Conservation (phyloP, 164 flowering plant genomes). For the Protea cynaroides region DNA sequence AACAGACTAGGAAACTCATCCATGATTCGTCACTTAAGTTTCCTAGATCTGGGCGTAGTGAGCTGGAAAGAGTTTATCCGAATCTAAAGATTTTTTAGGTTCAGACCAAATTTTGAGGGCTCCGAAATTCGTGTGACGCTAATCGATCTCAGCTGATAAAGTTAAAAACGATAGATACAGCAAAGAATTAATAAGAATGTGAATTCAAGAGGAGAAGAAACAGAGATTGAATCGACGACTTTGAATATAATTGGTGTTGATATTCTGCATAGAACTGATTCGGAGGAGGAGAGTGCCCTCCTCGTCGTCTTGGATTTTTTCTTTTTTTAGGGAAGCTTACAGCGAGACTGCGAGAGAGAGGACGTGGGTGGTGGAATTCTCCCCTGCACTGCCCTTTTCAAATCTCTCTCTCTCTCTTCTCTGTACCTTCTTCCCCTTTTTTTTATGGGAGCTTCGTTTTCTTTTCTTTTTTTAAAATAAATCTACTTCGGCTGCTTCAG, state of each 20-base stretch:
- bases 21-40: constrained; percentile 18
- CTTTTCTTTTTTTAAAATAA: no score
- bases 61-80: not conserved
- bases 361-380: not conserved
- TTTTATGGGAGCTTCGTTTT: no score
- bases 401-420: not conserved
- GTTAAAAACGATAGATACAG: not conserved
- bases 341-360: not conserved
- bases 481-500: no score
- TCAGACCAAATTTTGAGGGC: not conserved
- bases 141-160: not conserved
- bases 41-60: constrained; percentile 6
- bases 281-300: not conserved
- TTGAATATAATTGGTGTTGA: not conserved
- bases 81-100: not conserved
- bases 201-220: not conserved
- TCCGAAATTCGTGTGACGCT: not conserved
- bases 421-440: not conserved
- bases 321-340: not conserved
- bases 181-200: not conserved
- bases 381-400: not conserved
- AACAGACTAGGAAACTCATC: constrained; percentile 58
- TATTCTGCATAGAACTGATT: not conserved
- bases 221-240: not conserved
- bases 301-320: not conserved